A percentile compares a stretch with the other conserved stretches of the same genome.
Evolutionary conservation across 495 filamentous ascomycete species (phyloP).

Genomic region (Apodospora peruviana): DNA sequence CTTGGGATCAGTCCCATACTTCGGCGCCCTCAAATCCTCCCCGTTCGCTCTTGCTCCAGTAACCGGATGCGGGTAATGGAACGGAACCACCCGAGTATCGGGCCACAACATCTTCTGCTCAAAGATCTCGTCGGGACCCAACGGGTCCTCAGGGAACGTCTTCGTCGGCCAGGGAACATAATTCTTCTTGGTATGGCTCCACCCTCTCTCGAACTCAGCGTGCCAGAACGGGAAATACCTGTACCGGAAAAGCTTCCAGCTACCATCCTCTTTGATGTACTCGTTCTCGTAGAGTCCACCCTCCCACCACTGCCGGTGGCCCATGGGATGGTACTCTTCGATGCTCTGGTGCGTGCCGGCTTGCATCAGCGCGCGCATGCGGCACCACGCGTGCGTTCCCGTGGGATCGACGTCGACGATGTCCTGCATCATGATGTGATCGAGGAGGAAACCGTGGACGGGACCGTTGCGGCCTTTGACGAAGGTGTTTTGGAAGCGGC

Average conservation of each 20-base stretch:
- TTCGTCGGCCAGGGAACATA: slow-evolving; percentile 43
- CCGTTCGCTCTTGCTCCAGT: slow-evolving; percentile 37
- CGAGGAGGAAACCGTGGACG: slow-evolving; percentile 49
- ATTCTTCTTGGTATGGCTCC: slow-evolving; percentile 46
- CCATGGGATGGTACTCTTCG: slow-evolving; percentile 41
- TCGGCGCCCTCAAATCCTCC: slow-evolving; percentile 45
- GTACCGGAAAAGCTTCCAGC: slow-evolving; percentile 50
- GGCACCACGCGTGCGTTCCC: slow-evolving; percentile 45
- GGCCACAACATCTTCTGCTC: slow-evolving; percentile 52
- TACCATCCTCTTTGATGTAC: slow-evolving; percentile 52
- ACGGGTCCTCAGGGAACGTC: slow-evolving; percentile 41
- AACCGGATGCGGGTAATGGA: slow-evolving; percentile 51
- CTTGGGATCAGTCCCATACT: slow-evolving; percentile 33
- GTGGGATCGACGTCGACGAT: slow-evolving; percentile 41
- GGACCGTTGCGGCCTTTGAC: slow-evolving; percentile 50
- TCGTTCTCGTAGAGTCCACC: slow-evolving; percentile 56
- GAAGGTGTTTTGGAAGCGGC: slow-evolving; percentile 44
- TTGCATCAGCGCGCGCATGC: slow-evolving; percentile 52
- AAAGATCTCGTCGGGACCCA: slow-evolving; percentile 48
- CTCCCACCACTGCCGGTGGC: slow-evolving; percentile 52
- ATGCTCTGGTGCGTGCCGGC: slow-evolving; percentile 47
- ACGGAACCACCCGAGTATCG: slow-evolving; percentile 49
- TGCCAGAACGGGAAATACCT: slow-evolving; percentile 56
- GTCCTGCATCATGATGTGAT: slow-evolving; percentile 54
- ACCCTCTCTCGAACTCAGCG: slow-evolving; percentile 46